phyloP scores from a whole-genome alignment of 2,329 filamentous ascomycete genomes.

The Diaporthe sp. region DNA sequence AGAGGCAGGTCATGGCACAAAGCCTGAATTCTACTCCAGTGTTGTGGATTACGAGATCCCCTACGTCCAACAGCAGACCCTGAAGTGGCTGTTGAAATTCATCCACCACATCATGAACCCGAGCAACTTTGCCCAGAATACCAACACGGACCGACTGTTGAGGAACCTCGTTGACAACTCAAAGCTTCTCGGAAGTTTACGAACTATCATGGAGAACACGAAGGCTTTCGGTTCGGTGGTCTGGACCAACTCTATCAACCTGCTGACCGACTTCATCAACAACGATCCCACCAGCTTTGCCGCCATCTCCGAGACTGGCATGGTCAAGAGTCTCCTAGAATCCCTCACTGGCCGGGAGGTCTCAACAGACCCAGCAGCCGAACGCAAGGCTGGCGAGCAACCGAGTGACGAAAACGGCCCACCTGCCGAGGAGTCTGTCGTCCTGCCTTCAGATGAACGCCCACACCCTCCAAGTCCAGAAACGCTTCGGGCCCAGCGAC shows the following conservation, averaged over 20 bases:
- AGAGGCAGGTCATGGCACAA: constrained; percentile 77
- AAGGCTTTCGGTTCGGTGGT: constrained; percentile 88
- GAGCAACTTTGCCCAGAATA: constrained; percentile 69
- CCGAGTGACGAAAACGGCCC: constrained; percentile 46
- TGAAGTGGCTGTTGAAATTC: constrained; percentile 95
- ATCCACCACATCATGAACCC: constrained; percentile 94
- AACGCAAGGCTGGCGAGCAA: constrained; percentile 36
- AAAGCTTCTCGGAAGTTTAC: constrained; percentile 81
- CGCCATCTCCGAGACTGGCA: constrained; percentile 91
- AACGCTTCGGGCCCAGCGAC: constrained; percentile 56
- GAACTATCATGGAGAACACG: constrained; percentile 83
- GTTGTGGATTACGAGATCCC: constrained; percentile 94
- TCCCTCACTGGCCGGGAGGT: constrained; percentile 73
- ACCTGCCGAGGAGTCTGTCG: constrained; percentile 50
- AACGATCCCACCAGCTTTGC: constrained; percentile 98
- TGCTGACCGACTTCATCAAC: constrained; percentile 96
- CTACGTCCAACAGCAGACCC: constrained; percentile 90
- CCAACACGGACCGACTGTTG: constrained; percentile 88
- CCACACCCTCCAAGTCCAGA: constrained; percentile 65
- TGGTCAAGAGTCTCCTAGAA: constrained; percentile 87
- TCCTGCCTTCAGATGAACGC: constrained; percentile 51
- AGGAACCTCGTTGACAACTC: constrained; percentile 96
- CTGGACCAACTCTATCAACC: constrained; percentile 94
- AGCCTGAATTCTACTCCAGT: constrained; percentile 75
- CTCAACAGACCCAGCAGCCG: constrained; percentile 45